Evolutionary conservation across 2,329 filamentous ascomycete species (phyloP).

Genomic region (Grosmannia clavigera): DNA sequence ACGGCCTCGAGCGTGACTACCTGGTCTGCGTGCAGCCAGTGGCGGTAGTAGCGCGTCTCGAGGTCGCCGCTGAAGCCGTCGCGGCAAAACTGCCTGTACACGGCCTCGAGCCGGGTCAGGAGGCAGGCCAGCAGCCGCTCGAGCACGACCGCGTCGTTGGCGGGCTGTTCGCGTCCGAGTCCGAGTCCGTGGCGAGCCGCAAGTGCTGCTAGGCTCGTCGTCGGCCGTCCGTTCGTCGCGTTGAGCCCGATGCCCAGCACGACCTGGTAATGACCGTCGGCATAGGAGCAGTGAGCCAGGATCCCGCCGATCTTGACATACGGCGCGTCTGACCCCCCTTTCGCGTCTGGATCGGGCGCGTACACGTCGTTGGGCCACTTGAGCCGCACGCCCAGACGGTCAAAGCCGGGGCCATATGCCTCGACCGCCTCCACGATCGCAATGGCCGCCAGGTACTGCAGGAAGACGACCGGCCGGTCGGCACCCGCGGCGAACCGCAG

Average conservation of each 20-base stretch:
- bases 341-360: slow-evolving; percentile 45
- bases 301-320: slow-evolving; percentile 93
- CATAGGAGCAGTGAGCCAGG: slow-evolving; percentile 78
- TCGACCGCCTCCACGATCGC: slow-evolving; percentile 77
- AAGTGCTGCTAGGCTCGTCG: slow-evolving; percentile 71
- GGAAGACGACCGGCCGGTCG: slow-evolving; percentile 62
- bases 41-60: slow-evolving; percentile 63
- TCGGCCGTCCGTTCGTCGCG: slow-evolving; percentile 69
- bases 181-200: too few relatives aligned
- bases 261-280: slow-evolving; percentile 64
- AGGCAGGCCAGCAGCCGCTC: slow-evolving; percentile 77
- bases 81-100: slow-evolving; percentile 64
- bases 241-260: slow-evolving; percentile 84
- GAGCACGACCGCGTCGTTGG: slow-evolving; percentile 37
- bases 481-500: slow-evolving; percentile 32
- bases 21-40: slow-evolving; percentile 77
- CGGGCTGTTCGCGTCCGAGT: too few relatives aligned
- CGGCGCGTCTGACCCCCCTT: slow-evolving; percentile 20
- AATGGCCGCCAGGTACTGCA: slow-evolving; percentile 85
- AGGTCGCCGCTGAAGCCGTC: slow-evolving; percentile 63
- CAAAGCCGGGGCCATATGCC: slow-evolving; percentile 65
- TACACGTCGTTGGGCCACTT: slow-evolving; percentile 99
- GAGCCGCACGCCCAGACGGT: slow-evolving; percentile 64
- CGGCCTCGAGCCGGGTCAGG: slow-evolving; percentile 60
- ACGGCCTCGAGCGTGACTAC: slow-evolving; percentile 66